Base-by-base conservation (phyloP, 2,329 filamentous ascomycete species). In the Fusarium sp. region DNA sequence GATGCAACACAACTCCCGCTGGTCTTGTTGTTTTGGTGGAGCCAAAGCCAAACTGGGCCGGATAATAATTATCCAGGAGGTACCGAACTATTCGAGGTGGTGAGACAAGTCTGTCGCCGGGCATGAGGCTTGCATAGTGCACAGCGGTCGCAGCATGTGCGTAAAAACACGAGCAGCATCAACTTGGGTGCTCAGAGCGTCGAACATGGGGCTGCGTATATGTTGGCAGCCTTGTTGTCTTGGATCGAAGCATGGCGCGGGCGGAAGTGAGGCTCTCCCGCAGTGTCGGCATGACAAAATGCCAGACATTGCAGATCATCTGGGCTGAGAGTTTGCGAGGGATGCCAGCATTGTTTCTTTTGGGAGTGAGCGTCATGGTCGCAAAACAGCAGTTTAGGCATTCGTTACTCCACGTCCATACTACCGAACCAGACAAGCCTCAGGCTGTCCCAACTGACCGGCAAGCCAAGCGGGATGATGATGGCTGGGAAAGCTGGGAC, bases 381-480 rank as follows among this genome's bases (percentile, higher is more conserved):
- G 51, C 36, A 36, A 53, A 61, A 35, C 40, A 73, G 69, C 20
- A 38, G 44, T 38, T 40, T 24, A 24, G n/a, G 27, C 9, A 55
- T 33, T n/a, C 44, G 35, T 29, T 46, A 38, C 59, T 51, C 42
- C 59, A 51, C 42, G 24, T 51, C 42, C 35, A 31, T 20, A 36
- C 20, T 42, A 31, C 56, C 56, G 36, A 31, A 31, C 44, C 22
- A 58, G 55, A 22, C 24, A 40, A 27, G 22, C 22, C 35, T 42
- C 71, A 67, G 73, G 53, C 62, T 44, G 42, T 74, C 71, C 71
- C 71, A 73, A 65, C 71, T 64, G 61, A 64, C 71, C 46, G 71
- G 71, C 71, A 71, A 69, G 64, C 60, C 61, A 24, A 69, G 69
- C 72, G 72, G 72, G 72, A 72, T 72, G 71, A 74, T 74, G 69